Base-by-base conservation (phyloP, 306 rosid genomes). In the Glycine tomentella region DNA sequence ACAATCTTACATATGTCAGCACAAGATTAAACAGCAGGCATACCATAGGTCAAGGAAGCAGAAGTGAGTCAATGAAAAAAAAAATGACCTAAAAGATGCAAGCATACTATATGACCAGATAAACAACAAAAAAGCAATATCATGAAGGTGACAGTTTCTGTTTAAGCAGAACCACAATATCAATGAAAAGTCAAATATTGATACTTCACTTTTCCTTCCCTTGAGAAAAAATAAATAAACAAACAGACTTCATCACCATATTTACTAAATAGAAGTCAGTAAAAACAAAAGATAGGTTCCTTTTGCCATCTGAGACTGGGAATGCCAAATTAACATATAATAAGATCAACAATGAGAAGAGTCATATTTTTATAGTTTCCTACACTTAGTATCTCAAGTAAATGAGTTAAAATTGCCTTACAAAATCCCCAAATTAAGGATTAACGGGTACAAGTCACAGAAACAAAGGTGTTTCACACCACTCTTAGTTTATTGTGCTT, bases 1-100 rank as follows among this genome's bases (percentile, higher is more conserved):
- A 84, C 31, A 68, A 72, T 40, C 46, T 63, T 3, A 80, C 0
- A 65, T 10, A 78, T 13, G 64, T 85, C 76, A 63, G 69, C 72
- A 42, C 25, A 64, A 17, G 33, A 55, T 9, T 15, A 72, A 75
- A 65, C 48, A 45, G 11, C 8, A 16, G 34, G 70, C n/a, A 50
- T 55, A 49, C 31, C 74, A 55, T 38, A 14, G 14, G 12, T 64
- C 70, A 38, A 34, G 6, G 49, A 40, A 38, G 8, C 13, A n/a
- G 7, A 66, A 15, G 51, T 8, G 51, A 25, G 64, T 51, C 38
- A 10, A 73, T 14, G 49, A 63, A 75, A 46, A 45, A 6, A n/a
- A 55, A 63, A 51, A 11, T 36, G 69, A 20, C 4, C 14, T 12
- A 8, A 69, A 46, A 57, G 15, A 42, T 52, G 69, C 74, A 77